Base-by-base conservation (phyloP, 140 eudicot species). In the Oenanthe javanica region DNA sequence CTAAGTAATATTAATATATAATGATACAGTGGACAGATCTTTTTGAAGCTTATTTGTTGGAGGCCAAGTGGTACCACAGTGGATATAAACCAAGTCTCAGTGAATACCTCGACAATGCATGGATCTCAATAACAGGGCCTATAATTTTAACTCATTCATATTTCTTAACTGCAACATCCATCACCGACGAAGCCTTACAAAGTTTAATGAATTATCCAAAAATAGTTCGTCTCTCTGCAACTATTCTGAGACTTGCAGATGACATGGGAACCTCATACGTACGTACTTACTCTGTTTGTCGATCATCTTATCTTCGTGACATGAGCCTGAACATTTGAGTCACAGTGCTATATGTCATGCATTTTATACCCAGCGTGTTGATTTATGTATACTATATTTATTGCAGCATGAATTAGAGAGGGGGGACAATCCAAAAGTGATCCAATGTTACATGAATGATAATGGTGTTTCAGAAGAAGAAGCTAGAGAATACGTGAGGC, bases 401-500 rank as follows among this genome's bases (percentile, higher is more conserved):
- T 66, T 27, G 43, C 36, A 90, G 92, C 87, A 84, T 1, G 92
- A 90, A 66, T n/a, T 86, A 80, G 77, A 27, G 55, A 88, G 90
- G 78, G 92, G 94, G 1, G 89, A 90, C 72, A 78, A 59, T 50
- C 84, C 87, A 75, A 90, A 88, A 81, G 77, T 91, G 21, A 72
- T 90, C 42, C 88, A 88, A 14, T 90, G 92, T 54, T 88, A 83
- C 84, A 88, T 90, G 90, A 77, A 86, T 38, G 92, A 90, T 40
- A 85, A 51, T 15, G 90, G 93, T 5, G 90, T 78, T 36, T 78
- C 90, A 0, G 89, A 84, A 81, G 90, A 81, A 8, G 89, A 84
- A 72, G 93, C 96, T 21, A 83, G 88, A 52, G 81, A 47, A 8
- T 59, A 87, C 76, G 79, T 87, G 2, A 86, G 54, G 72, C 5